These are phyloP conservation scores for Gastrodia elata DNA, from an alignment of 106 monocot species.

Conservation along the genomic window DNA sequence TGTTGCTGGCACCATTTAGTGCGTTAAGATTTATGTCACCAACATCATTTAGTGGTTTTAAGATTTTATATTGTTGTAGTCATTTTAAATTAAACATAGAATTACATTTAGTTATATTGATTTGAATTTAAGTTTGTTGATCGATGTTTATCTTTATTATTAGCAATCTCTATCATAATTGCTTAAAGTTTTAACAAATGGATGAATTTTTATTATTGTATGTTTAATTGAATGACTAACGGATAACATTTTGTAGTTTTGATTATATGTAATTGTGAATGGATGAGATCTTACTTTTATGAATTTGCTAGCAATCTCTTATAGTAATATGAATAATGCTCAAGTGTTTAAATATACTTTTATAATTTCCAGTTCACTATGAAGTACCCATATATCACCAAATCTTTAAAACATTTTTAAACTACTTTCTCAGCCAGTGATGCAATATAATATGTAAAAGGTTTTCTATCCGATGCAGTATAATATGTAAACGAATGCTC, in stretches of 20 bases:
- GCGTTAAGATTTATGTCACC: too few species aligned
- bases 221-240: not conserved
- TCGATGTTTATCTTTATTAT: not conserved
- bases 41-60: too few species aligned
- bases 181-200: not conserved
- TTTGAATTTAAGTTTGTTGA: not conserved
- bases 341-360: not conserved
- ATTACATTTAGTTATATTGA: not conserved
- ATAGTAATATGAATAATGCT: not conserved
- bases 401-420: not conserved
- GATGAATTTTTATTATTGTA: not conserved
- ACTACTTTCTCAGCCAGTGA: not conserved
- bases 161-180: not conserved
- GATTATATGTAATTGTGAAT: not conserved
- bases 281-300: not conserved
- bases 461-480: too few species aligned
- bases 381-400: not conserved
- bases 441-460: not conserved
- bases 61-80: not conserved
- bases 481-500: not conserved
- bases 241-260: not conserved
- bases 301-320: not conserved
- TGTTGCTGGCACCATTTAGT: too few species aligned
- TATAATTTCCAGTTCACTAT: not conserved
- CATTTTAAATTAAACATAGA: not conserved